Conservation (phyloP, 768 basidiomycete genomes). For the Termitomyces sp. region DNA sequence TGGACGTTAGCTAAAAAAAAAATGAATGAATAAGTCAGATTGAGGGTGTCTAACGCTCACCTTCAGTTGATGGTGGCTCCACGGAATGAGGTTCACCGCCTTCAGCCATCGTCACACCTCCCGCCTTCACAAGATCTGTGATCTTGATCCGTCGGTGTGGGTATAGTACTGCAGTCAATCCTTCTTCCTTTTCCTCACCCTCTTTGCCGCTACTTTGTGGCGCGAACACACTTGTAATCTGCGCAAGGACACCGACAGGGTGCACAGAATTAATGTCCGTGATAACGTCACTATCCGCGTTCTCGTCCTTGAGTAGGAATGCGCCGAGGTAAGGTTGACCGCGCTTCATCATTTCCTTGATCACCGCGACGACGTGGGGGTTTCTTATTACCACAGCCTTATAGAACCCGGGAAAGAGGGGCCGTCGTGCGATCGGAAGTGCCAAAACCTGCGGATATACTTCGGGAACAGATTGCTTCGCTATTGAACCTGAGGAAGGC, state of each 20-base stretch:
- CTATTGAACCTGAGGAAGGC: slow-evolving; percentile 50
- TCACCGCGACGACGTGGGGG: slow-evolving; percentile 85
- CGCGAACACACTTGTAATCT: slow-evolving; percentile 91
- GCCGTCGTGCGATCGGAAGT: slow-evolving; percentile 90
- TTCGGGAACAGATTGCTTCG: slow-evolving; percentile 87
- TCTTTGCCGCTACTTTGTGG: slow-evolving; percentile 39
- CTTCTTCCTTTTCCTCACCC: slow-evolving; percentile 74
- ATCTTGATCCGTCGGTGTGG: slow-evolving; percentile 90
- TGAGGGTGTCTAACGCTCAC: slow-evolving; percentile 7
- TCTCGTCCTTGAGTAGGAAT: slow-evolving; percentile 92
- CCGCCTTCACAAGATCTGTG: slow-evolving; percentile 78
- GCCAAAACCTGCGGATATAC: slow-evolving; percentile 92
- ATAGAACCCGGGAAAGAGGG: slow-evolving; percentile 97
- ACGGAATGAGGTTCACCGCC: slow-evolving; percentile 42
- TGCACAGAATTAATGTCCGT: slow-evolving; percentile 86
- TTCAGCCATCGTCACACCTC: slow-evolving; percentile 35
- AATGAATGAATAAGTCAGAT: not conserved
- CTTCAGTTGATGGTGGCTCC: slow-evolving; percentile 38
- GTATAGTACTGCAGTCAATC: slow-evolving; percentile 92
- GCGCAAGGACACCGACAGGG: slow-evolving; percentile 92
- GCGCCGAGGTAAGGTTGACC: slow-evolving; percentile 97
- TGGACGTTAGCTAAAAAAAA: slow-evolving; percentile 54
- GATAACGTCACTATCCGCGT: slow-evolving; percentile 90
- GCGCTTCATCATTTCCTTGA: slow-evolving; percentile 95
- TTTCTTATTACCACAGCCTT: slow-evolving; percentile 95